phyloP scores from a whole-genome alignment of 805 yeast species.

The Nakazawaea wickerhamii region DNA sequence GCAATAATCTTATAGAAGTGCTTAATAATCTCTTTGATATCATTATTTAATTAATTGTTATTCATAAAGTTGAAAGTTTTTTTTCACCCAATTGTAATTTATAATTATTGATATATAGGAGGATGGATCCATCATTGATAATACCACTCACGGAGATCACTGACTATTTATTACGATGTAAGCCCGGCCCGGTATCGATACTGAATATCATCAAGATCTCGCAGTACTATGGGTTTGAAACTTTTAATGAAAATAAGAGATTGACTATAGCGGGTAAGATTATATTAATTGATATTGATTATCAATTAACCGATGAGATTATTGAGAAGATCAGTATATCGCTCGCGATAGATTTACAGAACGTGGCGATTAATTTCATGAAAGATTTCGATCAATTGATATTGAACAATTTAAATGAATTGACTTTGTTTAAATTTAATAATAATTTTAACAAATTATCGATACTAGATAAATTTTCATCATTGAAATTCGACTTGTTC shows the following conservation, averaged over 20 bases:
- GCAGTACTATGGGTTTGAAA: constrained; percentile 33
- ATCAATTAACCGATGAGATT: constrained; percentile 17
- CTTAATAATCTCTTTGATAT: background rate
- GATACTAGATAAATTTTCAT: constrained; percentile 9
- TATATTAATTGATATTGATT: constrained; percentile 32
- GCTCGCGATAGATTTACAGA: constrained; percentile 6
- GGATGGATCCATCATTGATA: constrained; percentile 28
- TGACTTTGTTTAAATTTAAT: constrained; percentile 6
- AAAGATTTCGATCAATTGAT: constrained; percentile 4
- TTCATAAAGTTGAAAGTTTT: background rate
- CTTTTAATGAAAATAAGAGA: constrained; percentile 31
- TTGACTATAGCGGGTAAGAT: constrained; percentile 31
- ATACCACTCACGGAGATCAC: constrained; percentile 27
- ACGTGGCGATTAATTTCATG: constrained; percentile 1
- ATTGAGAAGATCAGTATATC: constrained; percentile 1
- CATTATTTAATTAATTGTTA: background rate
- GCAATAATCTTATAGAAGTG: background rate
- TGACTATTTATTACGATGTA: constrained; percentile 24
- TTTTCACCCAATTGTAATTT: background rate
- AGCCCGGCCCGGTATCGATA: constrained; percentile 30
- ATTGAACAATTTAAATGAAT: constrained; percentile 1
- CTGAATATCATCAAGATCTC: constrained; percentile 29
- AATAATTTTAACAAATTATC: constrained; percentile 9
- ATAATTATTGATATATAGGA: background rate
- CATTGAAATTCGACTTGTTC: constrained; percentile 12